phyloP scores from a whole-genome alignment of 345 rosid genomes.

The Salix viminalis region DNA sequence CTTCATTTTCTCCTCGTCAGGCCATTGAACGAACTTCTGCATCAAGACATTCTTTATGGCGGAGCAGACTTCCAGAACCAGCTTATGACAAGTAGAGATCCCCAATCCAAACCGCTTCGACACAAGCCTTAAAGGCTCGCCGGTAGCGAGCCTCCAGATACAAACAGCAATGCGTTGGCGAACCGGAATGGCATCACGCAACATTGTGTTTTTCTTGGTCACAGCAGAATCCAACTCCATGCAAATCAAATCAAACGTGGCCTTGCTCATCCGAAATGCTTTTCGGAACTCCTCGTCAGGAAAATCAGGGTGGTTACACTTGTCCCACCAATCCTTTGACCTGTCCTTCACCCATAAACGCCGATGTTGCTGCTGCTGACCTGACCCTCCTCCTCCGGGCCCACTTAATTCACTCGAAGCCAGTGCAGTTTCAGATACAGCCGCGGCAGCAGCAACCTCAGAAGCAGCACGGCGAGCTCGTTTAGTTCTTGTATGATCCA shows the following conservation, averaged over 20 bases:
- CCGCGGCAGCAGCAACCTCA: constrained; percentile 22
- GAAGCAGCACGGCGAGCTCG: constrained; percentile 34
- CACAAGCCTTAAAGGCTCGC: constrained; percentile 75
- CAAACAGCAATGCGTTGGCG: constrained; percentile 86
- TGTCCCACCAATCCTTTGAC: constrained; percentile 86
- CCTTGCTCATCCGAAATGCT: constrained; percentile 72
- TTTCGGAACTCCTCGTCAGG: constrained; percentile 66
- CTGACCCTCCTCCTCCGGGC: constrained; percentile 4
- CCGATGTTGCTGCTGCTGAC: constrained; percentile 30
- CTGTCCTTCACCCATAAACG: constrained; percentile 86
- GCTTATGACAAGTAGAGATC: constrained; percentile 82
- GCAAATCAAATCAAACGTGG: constrained; percentile 70
- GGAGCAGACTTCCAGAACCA: constrained; percentile 71
- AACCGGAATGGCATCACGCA: constrained; percentile 86
- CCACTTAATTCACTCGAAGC: constrained; percentile 5
- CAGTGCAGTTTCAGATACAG: constrained; percentile 8
- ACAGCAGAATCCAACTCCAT: constrained; percentile 62
- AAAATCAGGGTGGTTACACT: constrained; percentile 52
- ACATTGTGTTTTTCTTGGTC: constrained; percentile 83
- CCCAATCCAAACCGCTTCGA: constrained; percentile 82
- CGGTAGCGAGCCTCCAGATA: constrained; percentile 80
- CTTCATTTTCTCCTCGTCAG: constrained; percentile 40
- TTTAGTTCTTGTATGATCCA: constrained; percentile 34
- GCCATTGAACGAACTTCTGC: constrained; percentile 72
- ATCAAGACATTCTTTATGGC: constrained; percentile 63